Percentiles rank a stretch among this genome's conserved stretches.
phyloP scores from a whole-genome alignment of 1,284 basidiomycete species.

The Marasmius oreades region DNA sequence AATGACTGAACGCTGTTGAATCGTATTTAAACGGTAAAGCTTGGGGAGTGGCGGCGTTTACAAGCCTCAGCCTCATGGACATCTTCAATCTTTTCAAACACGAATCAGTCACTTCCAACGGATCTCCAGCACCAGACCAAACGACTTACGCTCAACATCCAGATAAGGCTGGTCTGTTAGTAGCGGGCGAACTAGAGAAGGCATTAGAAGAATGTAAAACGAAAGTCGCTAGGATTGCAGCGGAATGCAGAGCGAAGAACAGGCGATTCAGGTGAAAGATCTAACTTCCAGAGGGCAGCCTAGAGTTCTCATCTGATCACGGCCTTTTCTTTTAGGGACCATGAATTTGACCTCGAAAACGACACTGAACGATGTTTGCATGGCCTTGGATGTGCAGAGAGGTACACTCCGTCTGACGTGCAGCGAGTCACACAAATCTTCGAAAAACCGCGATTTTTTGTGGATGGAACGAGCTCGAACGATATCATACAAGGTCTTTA shows the following conservation, averaged over 20 bases:
- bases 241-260: slow-evolving; percentile 24
- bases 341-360: slow-evolving; percentile 49
- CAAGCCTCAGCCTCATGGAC: slow-evolving; percentile 1
- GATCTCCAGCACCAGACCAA: not conserved
- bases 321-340: slow-evolving; percentile 31
- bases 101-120: not conserved
- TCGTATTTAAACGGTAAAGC: no score
- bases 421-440: slow-evolving; percentile 43
- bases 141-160: slow-evolving; percentile 12
- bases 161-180: slow-evolving; percentile 22
- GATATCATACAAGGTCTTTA: slow-evolving; percentile 40
- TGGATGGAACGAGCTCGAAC: slow-evolving; percentile 32
- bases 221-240: slow-evolving; percentile 24
- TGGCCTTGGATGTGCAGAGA: slow-evolving; percentile 25
- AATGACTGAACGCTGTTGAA: no score
- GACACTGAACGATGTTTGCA: slow-evolving; percentile 41
- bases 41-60: no score
- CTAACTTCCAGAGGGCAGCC: not conserved
- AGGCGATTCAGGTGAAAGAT: slow-evolving; percentile 20
- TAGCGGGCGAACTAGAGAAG: slow-evolving; percentile 25
- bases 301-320: not conserved
- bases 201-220: slow-evolving; percentile 23
- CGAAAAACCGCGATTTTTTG: slow-evolving; percentile 40
- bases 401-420: slow-evolving; percentile 37
- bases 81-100: slow-evolving; percentile 12